These are phyloP conservation scores for Phyllosticta ampelicida DNA, from an alignment of 2,329 filamentous ascomycete genomes.

Conservation along the genomic window DNA sequence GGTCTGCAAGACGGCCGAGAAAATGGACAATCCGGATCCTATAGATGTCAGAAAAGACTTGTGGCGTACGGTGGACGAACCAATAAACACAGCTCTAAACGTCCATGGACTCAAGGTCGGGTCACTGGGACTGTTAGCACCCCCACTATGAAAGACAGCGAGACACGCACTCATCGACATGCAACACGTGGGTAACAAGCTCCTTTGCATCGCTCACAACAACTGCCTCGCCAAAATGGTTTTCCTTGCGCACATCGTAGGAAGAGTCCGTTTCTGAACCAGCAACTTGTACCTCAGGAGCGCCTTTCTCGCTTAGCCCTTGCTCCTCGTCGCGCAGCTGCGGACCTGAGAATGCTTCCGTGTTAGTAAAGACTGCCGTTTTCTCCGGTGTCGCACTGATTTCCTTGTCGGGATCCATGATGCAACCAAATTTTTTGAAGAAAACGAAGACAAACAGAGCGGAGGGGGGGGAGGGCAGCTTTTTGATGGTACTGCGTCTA, in stretches of 20 bases:
- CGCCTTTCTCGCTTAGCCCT: not conserved
- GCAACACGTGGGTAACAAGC: not conserved
- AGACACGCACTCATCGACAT: not conserved
- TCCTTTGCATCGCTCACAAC: not conserved
- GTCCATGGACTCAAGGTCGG: not conserved
- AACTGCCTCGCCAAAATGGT: not conserved
- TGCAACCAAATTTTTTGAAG: too few species aligned
- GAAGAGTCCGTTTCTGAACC: not conserved
- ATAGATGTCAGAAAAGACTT: not conserved
- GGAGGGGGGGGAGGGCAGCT: too few species aligned
- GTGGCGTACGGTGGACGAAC: not conserved
- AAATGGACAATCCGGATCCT: constrained; percentile 8
- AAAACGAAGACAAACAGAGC: too few species aligned
- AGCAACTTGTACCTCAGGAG: not conserved
- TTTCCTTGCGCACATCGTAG: not conserved
- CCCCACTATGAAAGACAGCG: not conserved
- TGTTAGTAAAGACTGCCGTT: too few species aligned
- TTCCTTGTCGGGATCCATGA: too few species aligned
- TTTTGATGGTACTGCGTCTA: too few species aligned
- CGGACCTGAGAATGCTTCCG: not conserved
- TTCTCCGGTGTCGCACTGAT: too few species aligned
- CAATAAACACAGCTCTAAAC: not conserved
- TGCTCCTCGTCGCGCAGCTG: not conserved
- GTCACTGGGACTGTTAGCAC: not conserved
- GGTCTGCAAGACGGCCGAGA: constrained; percentile 25